Percentiles rank a stretch among this genome's conserved stretches.
Evolutionary conservation across 2,329 filamentous ascomycete species (phyloP).

Genomic region (Alternaria novae-zelandiae): DNA sequence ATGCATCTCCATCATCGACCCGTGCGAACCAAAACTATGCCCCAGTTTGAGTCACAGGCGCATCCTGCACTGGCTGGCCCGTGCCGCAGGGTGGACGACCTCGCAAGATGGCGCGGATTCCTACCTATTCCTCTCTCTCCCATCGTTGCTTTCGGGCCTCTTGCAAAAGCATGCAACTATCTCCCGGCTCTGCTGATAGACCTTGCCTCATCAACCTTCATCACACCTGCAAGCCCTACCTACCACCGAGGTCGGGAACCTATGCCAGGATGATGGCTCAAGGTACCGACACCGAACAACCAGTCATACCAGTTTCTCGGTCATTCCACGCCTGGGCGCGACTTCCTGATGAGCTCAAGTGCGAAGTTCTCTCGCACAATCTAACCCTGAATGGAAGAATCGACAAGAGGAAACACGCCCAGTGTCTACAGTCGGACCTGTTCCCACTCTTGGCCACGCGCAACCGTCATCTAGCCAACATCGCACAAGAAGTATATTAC

Average conservation of each 20-base stretch:
- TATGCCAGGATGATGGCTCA: not conserved
- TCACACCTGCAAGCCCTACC: not conserved
- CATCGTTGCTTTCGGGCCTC: not conserved
- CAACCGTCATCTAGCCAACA: not conserved
- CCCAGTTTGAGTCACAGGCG: not conserved
- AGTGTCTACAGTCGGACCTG: not conserved
- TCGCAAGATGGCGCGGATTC: not conserved
- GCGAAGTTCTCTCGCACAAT: not conserved
- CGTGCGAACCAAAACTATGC: not conserved
- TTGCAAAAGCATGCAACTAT: not conserved
- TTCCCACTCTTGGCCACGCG: not conserved
- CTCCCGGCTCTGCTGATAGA: not conserved
- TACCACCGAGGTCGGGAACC: not conserved
- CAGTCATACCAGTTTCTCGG: not conserved
- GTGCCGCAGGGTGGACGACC: not conserved
- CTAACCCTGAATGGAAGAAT: not conserved
- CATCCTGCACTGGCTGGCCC: not conserved
- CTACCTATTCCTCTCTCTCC: not conserved
- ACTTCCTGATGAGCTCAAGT: not conserved
- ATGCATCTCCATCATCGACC: not conserved
- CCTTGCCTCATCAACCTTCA: not conserved
- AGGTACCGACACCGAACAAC: not conserved
- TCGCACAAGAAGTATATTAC: not conserved
- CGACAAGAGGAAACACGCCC: not conserved
- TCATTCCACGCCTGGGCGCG: not conserved